Evolutionary conservation across 2,329 filamentous ascomycete species (phyloP), one percentile per base, ranked within the genome.

Genomic region (Fusarium azukiicola): DNA sequence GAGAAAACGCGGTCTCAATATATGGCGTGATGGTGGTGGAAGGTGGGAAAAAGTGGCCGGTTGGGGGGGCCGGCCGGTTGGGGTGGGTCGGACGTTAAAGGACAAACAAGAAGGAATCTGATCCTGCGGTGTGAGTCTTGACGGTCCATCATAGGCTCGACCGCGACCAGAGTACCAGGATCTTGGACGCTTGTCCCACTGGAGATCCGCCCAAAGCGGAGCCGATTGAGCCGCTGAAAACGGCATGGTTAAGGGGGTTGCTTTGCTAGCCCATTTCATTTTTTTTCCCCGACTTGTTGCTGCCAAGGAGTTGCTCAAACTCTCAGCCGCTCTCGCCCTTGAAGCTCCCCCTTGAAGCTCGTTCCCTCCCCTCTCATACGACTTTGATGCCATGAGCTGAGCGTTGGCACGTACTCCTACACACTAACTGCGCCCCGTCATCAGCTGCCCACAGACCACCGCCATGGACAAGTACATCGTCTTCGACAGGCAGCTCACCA

Each of bases 391-490:
- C 36, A 61, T 61, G 56, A 61, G 56, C 38, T 42, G 21, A 40
- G 9, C 21, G 36, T 23, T 23, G 56, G 9, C 56, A 42, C 36
- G 36, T 40, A 32, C 27, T 32, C 27, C 56, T 61, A 61, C 56
- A 11, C 13, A 61, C 56, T 58, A 58, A 40, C 56, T 61, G 40
- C 56, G 40, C 36, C 56, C 56, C 14, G 56, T 36, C 40, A 14
- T 16, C 56, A 61, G 36, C 56, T 61, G 56, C 56, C 40, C 56
- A 61, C 56, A 61, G 56, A 61, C 56, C 56, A 61, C 44, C 36
- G 46, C 46, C 16, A 67, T 67, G 64, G 64, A 67, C 46, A 67
- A 52, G 64, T 36, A 67, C 64, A 67, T 67, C 21, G 64, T 67
- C 27, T 67, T 67, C 46, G 46, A 67, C 64, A 38, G 40, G 32